A percentile compares a stretch with the other conserved stretches of the same genome.
Conservation (phyloP, 2,329 filamentous ascomycete species). For the Ophiognomonia clavigignenti-juglandacearum region DNA sequence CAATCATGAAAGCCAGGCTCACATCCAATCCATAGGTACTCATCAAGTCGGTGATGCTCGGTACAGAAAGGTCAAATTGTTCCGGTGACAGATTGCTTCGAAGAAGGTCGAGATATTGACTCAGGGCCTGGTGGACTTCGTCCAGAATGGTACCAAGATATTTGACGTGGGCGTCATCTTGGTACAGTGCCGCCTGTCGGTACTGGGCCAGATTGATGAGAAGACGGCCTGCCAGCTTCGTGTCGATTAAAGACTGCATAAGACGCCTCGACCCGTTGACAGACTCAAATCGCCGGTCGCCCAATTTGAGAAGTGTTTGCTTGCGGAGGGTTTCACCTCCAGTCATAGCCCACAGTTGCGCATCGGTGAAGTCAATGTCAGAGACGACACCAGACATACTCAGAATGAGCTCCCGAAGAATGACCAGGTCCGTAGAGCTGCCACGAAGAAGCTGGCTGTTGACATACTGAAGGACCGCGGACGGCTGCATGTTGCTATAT, state of each 20-base stretch:
- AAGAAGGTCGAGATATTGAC: conserved; percentile 85
- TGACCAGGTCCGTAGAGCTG: conserved; percentile 85
- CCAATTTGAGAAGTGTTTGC: conserved; percentile 73
- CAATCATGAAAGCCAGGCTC: conserved; percentile 79
- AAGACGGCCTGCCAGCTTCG: conserved; percentile 72
- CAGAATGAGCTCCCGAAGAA: conserved; percentile 82
- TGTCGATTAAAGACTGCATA: conserved; percentile 72
- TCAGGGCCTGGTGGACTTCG: conserved; percentile 78
- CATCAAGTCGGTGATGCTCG: conserved; percentile 69
- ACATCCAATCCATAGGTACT: conserved; percentile 74
- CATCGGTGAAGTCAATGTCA: conserved; percentile 81
- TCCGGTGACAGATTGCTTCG: conserved; percentile 70
- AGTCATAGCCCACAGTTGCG: conserved; percentile 81
- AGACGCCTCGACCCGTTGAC: conserved; percentile 72
- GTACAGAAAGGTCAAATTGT: conserved; percentile 75
- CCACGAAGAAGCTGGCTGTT: conserved; percentile 75
- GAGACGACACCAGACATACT: conserved; percentile 93
- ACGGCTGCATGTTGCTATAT: conserved; percentile 77
- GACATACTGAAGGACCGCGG: conserved; percentile 85
- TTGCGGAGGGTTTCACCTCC: conserved; percentile 76
- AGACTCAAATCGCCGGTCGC: conserved; percentile 76
- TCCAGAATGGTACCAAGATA: conserved; percentile 83
- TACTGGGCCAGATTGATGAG: conserved; percentile 91
- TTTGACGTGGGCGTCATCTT: conserved; percentile 76
- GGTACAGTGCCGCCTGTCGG: conserved; percentile 78